Evolutionary conservation across 306 rosid species (phyloP).

Genomic region (Casuarina equisetifolia): DNA sequence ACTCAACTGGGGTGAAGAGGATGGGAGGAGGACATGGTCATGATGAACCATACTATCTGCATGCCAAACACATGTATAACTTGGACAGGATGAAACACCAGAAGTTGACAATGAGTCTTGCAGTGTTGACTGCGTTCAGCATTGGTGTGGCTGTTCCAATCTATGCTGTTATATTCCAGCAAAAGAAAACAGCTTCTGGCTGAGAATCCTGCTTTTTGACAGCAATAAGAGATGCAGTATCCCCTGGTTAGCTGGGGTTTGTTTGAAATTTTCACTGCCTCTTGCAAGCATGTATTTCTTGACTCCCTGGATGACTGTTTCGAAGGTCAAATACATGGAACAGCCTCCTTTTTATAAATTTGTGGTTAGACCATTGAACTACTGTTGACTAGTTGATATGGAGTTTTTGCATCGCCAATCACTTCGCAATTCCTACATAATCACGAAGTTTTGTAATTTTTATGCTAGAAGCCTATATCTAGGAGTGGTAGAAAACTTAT

Average conservation of each 20-base stretch:
- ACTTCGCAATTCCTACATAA: background rate
- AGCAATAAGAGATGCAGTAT: slow-evolving; percentile 23
- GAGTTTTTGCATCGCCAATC: background rate
- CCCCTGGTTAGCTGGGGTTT: background rate
- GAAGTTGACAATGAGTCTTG: slow-evolving; percentile 33
- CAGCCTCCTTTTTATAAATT: background rate
- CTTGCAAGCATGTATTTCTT: background rate
- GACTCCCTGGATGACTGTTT: background rate
- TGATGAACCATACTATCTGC: slow-evolving; percentile 39
- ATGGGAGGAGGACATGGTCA: slow-evolving; percentile 43
- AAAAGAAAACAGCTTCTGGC: slow-evolving; percentile 35
- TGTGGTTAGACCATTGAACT: background rate
- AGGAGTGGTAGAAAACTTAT: no score
- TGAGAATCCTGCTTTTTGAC: slow-evolving; percentile 15
- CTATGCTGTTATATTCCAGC: slow-evolving; percentile 33
- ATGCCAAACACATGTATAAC: slow-evolving; percentile 45
- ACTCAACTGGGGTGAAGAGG: slow-evolving; percentile 40
- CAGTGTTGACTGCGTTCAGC: slow-evolving; percentile 35
- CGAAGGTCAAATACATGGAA: background rate
- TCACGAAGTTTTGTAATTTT: background rate
- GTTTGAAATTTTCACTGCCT: background rate
- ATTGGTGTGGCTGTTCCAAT: slow-evolving; percentile 34
- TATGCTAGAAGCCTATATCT: no score
- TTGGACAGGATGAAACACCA: slow-evolving; percentile 39
- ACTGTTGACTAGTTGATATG: background rate